A percentile compares a stretch with the other conserved stretches of the same genome.
Conservation (phyloP, 78 protist genomes). For the Pelomyxa schiedti region DNA sequence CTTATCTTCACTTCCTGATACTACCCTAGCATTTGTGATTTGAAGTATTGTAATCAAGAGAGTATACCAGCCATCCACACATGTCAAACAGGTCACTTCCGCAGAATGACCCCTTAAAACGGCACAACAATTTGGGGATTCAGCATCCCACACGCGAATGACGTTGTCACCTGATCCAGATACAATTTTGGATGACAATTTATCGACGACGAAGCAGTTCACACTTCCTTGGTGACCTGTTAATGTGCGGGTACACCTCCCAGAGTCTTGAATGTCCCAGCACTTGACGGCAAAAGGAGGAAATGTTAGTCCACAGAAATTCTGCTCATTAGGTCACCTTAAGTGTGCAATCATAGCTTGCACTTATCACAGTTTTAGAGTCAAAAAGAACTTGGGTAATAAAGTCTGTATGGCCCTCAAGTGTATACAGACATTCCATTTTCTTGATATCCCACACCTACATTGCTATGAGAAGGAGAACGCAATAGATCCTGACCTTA, state of each 20-base stretch:
- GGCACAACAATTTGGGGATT: neutral
- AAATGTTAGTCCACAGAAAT: too few species aligned
- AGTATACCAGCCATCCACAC: too few species aligned
- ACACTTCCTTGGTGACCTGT: neutral
- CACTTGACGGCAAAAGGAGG: too few species aligned
- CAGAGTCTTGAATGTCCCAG: neutral
- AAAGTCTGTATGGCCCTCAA: neutral
- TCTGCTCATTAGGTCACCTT: too few species aligned
- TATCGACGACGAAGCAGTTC: neutral
- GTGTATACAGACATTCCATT: neutral
- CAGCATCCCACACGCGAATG: neutral
- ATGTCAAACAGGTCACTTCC: too few species aligned
- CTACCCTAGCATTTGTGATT: too few species aligned
- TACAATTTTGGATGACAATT: neutral
- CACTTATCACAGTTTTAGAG: neutral
- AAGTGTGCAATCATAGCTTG: neutral
- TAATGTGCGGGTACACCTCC: neutral
- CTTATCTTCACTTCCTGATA: too few species aligned
- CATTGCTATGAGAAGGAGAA: too few species aligned
- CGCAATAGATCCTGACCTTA: neutral
- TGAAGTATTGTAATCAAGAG: too few species aligned
- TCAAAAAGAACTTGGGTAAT: neutral
- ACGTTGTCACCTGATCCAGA: neutral
- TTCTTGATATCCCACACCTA: neutral
- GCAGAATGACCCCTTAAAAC: neutral